Base-by-base conservation (phyloP, 2,329 filamentous ascomycete genomes). In the Diaporthe ilicicola region DNA sequence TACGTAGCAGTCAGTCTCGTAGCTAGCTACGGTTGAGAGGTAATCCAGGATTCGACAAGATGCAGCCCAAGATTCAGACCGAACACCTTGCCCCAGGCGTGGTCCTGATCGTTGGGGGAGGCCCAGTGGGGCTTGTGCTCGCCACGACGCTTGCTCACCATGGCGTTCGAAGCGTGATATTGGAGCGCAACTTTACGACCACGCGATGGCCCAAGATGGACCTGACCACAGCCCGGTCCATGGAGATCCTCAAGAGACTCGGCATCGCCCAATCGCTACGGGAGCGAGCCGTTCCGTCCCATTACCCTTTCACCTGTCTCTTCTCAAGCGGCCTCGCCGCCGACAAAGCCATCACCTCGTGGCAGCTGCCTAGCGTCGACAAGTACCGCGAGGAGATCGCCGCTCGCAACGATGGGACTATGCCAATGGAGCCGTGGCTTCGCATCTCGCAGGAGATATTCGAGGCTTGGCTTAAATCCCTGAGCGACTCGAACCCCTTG, bases 191-290 rank as follows among this genome's bases (percentile, higher is more conserved):
- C 22, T 29, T 59, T 32, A 37, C 32, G 54, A 59, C 54, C 15
- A 42, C 39, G 39, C 39, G 39, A 42, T 82, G 79, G 79, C 80
- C 81, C 1, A 83, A 82, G 72, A 81, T 82, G 80, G 81, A 82
- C 66, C 51, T 78, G 10, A 81, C 79, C 1, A 82, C 82, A 68
- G 73, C 64, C 13, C 76, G 80, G 4, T 76, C 74, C 19, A 82
- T 83, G 80, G 81, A 82, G 70, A 51, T 82, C 1, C 75, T 81
- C 9, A 73, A 74, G 3, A 67, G 74, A 15, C 67, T 81, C 9
- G 79, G 78, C 1, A 46, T 81, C 22, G 76, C 76, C 2, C 75
- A 79, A 29, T 73, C 73, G n/a, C 73, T 77, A 22, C 72, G 76
- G 48, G 65, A 69, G 13, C 73, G 73, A 42, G 71, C 70, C 7